A percentile compares a stretch with the other conserved stretches of the same genome.
These are phyloP conservation scores for Chlamydomonas sphaeroides DNA, from an alignment of 139 green algal genomes.

Conservation along the genomic window DNA sequence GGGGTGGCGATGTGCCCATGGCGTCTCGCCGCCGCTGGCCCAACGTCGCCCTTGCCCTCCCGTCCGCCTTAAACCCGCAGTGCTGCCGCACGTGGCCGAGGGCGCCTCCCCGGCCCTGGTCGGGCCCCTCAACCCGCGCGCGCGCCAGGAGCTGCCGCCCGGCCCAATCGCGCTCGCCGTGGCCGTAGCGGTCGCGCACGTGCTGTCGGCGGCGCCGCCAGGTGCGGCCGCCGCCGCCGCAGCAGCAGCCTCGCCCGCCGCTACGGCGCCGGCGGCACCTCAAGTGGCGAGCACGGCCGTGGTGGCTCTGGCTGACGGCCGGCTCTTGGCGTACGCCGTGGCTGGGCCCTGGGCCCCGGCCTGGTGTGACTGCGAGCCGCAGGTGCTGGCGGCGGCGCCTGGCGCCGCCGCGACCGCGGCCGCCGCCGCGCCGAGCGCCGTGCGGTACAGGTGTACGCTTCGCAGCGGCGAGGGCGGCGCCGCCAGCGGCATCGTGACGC, in stretches of 20 bases:
- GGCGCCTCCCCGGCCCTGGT: conserved; percentile 7
- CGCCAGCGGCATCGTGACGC: background rate
- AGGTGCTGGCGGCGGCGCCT: conserved; percentile 1
- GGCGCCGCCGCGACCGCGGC: background rate
- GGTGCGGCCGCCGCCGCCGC: background rate
- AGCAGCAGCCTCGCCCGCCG: background rate
- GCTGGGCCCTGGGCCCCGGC: conserved; percentile 22
- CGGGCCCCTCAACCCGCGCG: conserved; percentile 28
- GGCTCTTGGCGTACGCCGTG: conserved; percentile 15
- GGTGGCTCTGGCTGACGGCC: background rate
- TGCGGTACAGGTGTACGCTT: conserved; percentile 30
- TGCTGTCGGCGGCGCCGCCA: background rate
- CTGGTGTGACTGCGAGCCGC: conserved; percentile 28
- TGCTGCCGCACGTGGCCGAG: conserved; percentile 32
- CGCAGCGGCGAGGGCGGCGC: background rate
- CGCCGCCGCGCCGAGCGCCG: background rate
- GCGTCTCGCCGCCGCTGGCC: background rate
- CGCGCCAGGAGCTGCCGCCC: background rate
- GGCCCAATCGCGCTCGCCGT: background rate
- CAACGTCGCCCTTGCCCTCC: background rate
- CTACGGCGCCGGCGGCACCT: background rate
- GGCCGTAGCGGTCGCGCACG: background rate
- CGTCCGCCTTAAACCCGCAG: background rate
- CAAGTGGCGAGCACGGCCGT: conserved; percentile 1
- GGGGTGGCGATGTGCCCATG: no score